phyloP scores from a whole-genome alignment of 176 grass and related monocot species.

The Ensete glaucum region DNA sequence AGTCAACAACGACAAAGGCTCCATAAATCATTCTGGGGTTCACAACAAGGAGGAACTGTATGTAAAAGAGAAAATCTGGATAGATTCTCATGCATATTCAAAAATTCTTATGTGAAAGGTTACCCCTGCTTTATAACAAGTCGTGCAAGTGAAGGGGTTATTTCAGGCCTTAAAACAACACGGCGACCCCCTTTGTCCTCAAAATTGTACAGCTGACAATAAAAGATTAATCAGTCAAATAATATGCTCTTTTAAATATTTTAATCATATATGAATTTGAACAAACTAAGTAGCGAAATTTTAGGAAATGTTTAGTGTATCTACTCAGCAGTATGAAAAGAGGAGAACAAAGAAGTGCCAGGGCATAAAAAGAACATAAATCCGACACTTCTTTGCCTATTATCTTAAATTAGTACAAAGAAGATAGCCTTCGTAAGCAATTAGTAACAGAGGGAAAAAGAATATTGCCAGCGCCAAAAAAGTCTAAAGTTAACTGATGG shows the following conservation, averaged over 20 bases:
- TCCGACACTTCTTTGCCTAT: too few relatives aligned
- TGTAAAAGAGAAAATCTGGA: background rate
- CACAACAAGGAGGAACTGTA: background rate
- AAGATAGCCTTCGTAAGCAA: too few relatives aligned
- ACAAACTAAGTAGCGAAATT: background rate
- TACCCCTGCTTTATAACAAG: slow-evolving; percentile 95
- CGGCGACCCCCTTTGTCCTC: slow-evolving; percentile 83
- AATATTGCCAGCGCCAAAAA: too few relatives aligned
- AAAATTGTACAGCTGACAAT: slow-evolving; percentile 69
- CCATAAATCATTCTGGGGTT: background rate
- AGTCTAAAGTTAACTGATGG: too few relatives aligned
- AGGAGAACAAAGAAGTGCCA: too few relatives aligned
- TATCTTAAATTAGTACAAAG: too few relatives aligned
- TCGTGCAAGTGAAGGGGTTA: slow-evolving; percentile 81
- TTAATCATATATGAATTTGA: background rate
- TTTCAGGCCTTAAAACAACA: slow-evolving; percentile 82
- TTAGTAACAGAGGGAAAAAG: too few relatives aligned
- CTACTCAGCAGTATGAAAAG: background rate
- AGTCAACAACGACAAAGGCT: background rate
- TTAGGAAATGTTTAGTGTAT: background rate
- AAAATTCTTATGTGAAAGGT: background rate
- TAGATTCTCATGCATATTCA: background rate
- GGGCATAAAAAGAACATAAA: too few relatives aligned
- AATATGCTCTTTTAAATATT: slow-evolving; percentile 6
- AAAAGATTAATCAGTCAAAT: background rate